phyloP scores from a whole-genome alignment of 2,329 filamentous ascomycete genomes.

The Acarospora socialis region DNA sequence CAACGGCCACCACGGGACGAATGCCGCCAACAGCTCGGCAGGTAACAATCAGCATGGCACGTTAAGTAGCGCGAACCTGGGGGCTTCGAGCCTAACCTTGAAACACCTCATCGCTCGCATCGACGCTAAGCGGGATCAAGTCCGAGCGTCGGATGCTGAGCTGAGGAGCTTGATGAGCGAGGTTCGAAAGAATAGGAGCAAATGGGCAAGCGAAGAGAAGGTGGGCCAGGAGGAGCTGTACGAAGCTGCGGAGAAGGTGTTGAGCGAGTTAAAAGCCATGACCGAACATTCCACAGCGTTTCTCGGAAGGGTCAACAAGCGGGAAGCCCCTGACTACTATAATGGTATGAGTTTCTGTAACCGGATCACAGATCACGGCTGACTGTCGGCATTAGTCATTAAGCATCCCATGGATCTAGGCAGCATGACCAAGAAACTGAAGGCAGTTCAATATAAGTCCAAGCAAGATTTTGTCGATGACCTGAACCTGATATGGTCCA shows the following conservation, averaged over 20 bases:
- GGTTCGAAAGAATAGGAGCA: slow-evolving; percentile 92
- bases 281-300: slow-evolving; percentile 97
- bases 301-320: slow-evolving; percentile 84
- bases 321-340: slow-evolving; percentile 93
- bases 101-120: slow-evolving; percentile 96
- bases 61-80: slow-evolving; percentile 83
- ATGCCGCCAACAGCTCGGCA: slow-evolving; percentile 37
- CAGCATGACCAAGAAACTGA: slow-evolving; percentile 95
- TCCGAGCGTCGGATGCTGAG: slow-evolving; percentile 84
- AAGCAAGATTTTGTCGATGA: slow-evolving; percentile 93
- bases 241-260: slow-evolving; percentile 88
- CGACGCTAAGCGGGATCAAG: slow-evolving; percentile 79
- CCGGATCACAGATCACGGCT: not conserved
- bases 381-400: slow-evolving; percentile 45
- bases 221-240: slow-evolving; percentile 96
- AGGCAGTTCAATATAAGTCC: slow-evolving; percentile 62
- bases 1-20: slow-evolving; percentile 29
- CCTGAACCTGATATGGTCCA: slow-evolving; percentile 90
- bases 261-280: slow-evolving; percentile 92
- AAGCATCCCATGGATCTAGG: slow-evolving; percentile 97
- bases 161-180: slow-evolving; percentile 88
- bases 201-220: slow-evolving; percentile 97
- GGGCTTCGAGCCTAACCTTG: slow-evolving; percentile 85
- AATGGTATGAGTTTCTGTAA: slow-evolving; percentile 46
- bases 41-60: slow-evolving; percentile 54